These are phyloP conservation scores for Sechiopsis laciniata DNA, from an alignment of 306 rosid species.

Conservation along the genomic window DNA sequence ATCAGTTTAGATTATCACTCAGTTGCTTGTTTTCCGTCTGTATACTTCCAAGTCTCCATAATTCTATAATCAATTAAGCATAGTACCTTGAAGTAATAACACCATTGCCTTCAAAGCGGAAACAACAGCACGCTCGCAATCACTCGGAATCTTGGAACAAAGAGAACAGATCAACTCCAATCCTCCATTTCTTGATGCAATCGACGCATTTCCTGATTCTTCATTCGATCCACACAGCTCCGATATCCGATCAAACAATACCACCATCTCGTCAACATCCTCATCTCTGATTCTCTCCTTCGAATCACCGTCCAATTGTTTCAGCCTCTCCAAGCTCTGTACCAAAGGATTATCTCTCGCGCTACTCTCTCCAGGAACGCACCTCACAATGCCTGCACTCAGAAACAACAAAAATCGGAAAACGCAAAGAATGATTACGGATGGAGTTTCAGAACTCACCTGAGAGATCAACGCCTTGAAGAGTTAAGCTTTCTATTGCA, in stretches of 20 bases:
- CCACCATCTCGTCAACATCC: conserved; percentile 30
- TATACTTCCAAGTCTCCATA: background rate
- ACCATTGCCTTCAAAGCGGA: conserved; percentile 49
- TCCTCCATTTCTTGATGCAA: conserved; percentile 66
- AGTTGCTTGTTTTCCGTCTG: background rate
- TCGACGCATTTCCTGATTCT: conserved; percentile 51
- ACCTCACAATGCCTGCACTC: conserved; percentile 52
- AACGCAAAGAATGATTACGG: background rate
- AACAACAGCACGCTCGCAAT: conserved; percentile 27
- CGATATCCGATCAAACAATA: conserved; percentile 34
- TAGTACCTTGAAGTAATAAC: conserved; percentile 56
- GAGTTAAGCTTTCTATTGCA: conserved; percentile 70
- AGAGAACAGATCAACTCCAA: conserved; percentile 53
- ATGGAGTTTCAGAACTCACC: conserved; percentile 31
- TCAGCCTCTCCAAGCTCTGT: conserved; percentile 49
- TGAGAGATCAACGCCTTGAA: conserved; percentile 94
- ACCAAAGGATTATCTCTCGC: conserved; percentile 57
- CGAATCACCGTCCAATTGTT: conserved; percentile 25
- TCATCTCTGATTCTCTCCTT: conserved; percentile 19
- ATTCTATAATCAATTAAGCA: background rate
- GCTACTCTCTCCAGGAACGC: conserved; percentile 60
- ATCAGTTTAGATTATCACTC: background rate
- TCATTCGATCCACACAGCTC: conserved; percentile 34
- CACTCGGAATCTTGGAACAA: conserved; percentile 40
- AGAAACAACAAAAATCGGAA: background rate